Conservation (phyloP, 1,284 basidiomycete genomes). For the Moesziomyces aphidis region DNA sequence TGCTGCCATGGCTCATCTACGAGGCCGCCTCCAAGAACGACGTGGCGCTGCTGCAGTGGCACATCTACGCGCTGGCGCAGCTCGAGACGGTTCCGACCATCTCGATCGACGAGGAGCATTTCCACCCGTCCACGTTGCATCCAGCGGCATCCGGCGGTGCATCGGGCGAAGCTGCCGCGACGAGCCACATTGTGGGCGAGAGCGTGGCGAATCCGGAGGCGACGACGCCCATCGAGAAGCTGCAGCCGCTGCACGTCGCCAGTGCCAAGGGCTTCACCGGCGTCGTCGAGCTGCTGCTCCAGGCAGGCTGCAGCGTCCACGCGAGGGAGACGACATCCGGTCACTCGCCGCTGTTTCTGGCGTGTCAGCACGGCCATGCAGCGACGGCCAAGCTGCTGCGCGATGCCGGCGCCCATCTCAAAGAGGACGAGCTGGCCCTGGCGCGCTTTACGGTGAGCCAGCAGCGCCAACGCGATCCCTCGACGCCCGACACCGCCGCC, state of each 20-base stretch:
- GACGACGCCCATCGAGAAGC: conserved; percentile 39
- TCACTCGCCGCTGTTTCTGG: conserved; percentile 76
- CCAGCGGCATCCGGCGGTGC: conserved; percentile 5
- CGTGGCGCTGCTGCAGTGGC: conserved; percentile 39
- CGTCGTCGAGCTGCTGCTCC: conserved; percentile 76
- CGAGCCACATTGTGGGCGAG: conserved; percentile 5
- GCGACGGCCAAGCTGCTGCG: conserved; percentile 52
- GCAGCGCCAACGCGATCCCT: not conserved
- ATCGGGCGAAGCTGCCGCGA: conserved; percentile 11
- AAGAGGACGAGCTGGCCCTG: conserved; percentile 53
- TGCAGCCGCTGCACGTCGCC: conserved; percentile 82
- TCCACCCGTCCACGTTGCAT: conserved; percentile 36
- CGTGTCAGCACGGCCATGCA: conserved; percentile 55
- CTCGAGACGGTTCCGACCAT: conserved; percentile 35
- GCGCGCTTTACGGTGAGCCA: conserved; percentile 24
- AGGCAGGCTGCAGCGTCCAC: conserved; percentile 87
- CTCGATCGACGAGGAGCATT: conserved; percentile 35
- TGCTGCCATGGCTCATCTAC: conserved; percentile 49
- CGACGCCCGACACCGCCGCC: not conserved
- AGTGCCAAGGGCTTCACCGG: conserved; percentile 76
- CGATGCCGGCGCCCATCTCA: conserved; percentile 64
- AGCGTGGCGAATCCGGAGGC: conserved; percentile 3
- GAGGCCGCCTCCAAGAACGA: conserved; percentile 41
- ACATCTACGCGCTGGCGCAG: conserved; percentile 37
- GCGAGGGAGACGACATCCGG: conserved; percentile 77